Base-by-base conservation (phyloP, 192 early-diverging fungal genomes). In the Linnemannia exigua region DNA sequence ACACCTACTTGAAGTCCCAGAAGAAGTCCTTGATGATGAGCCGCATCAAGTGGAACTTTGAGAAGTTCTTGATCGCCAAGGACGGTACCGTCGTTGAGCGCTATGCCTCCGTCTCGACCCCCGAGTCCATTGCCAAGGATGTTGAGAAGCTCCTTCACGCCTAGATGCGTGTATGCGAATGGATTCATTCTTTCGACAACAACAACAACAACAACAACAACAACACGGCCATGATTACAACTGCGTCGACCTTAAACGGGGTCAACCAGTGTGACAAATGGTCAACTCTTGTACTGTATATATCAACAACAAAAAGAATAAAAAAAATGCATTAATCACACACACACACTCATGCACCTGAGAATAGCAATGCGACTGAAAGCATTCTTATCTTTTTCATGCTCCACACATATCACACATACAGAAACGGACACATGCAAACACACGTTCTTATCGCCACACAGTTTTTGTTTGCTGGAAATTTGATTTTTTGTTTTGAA, bases 31-130 rank as follows among this genome's bases (percentile, higher is more conserved):
- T 93, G 37, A 35, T 92, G 71, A 92, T 94, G 75, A 72, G 80
- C 70, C 88, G 92, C 25, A 87, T 96, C 89, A 96, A 95, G 90
- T 96, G 95, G 94, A 96, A 96, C 85, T 95, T 96, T 91, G 94
- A 94, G 81, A 96, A 96, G 90, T 96, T 96, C 81, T 86, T 96
- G 77, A 87, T 96, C 51, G 90, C 91, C 74, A 89, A 87, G 61
- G 79, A 93, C 12, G 96, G 96, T 47, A 88, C 89, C 22, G 95
- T 95, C 28, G 81, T 90, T 58, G 82, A 91, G 67, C 92, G 95
- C 66, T 96, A 91, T 82, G 78, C 91, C n/a, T 93, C 95, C 8
- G 90, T 88, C 54, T 88, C 91, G 3, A 87, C 90, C 38, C 96
- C 96, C 20, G 84, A 90, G 67, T 75, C 77, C 12, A 91, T 97